Evolutionary conservation across 2,329 filamentous ascomycete genomes (phyloP).

Genomic region (Macrophomina tecta): DNA sequence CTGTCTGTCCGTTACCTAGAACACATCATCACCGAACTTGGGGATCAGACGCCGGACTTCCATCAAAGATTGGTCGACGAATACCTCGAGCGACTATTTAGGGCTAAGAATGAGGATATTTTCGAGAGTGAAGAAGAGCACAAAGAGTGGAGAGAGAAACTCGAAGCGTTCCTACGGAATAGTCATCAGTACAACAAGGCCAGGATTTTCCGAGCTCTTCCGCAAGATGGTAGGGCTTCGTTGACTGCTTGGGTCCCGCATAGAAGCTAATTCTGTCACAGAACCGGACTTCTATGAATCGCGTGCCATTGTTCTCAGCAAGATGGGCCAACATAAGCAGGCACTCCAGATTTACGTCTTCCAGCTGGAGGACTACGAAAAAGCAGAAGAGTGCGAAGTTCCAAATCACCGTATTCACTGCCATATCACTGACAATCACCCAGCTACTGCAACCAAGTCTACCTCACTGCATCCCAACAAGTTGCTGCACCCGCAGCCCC

Average conservation of each 20-base stretch:
- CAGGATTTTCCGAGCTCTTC: conserved; percentile 77
- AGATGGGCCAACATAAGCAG: conserved; percentile 94
- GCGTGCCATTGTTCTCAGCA: conserved; percentile 87
- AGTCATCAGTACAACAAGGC: conserved; percentile 82
- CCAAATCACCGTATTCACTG: conserved; percentile 43
- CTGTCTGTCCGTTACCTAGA: conserved; percentile 86
- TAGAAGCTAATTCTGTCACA: conserved; percentile 41
- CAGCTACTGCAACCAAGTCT: conserved; percentile 81
- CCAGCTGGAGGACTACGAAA: conserved; percentile 82
- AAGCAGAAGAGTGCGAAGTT: conserved; percentile 79
- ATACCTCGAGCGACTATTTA: conserved; percentile 62
- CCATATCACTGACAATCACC: conserved; percentile 53
- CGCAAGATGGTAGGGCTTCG: conserved; percentile 70
- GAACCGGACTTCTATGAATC: conserved; percentile 88
- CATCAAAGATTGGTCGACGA: conserved; percentile 83
- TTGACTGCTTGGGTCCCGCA: no score
- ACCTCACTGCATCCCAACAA: conserved; percentile 56
- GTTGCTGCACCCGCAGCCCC: conserved; percentile 26
- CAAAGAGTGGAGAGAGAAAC: conserved; percentile 63
- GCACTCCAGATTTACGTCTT: conserved; percentile 98
- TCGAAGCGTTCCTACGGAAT: conserved; percentile 76
- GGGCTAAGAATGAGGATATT: conserved; percentile 34
- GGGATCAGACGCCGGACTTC: conserved; percentile 82
- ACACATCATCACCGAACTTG: conserved; percentile 86
- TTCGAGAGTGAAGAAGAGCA: conserved; percentile 45